Conservation (phyloP, 805 yeast genomes). For the Yamadazyma tumulicola region DNA sequence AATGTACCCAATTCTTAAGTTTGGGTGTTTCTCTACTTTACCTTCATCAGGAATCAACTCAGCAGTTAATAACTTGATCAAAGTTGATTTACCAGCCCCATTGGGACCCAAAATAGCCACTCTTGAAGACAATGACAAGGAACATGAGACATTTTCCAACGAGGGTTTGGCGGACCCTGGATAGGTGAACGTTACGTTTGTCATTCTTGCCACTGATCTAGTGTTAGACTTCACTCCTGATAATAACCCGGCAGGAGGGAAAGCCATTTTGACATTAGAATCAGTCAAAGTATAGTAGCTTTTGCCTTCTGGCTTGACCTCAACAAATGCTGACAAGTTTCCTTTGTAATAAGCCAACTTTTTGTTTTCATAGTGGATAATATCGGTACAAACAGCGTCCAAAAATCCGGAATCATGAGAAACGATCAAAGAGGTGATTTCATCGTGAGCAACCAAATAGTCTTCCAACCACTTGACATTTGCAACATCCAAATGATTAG, state of each 20-base stretch:
- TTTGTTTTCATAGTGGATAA: conserved; percentile 93
- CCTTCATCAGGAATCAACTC: conserved; percentile 86
- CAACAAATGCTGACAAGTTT: conserved; percentile 87
- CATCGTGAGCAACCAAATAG: conserved; percentile 74
- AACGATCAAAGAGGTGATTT: conserved; percentile 91
- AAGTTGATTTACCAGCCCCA: conserved; percentile 98
- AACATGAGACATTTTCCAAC: conserved; percentile 72
- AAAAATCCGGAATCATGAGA: conserved; percentile 97
- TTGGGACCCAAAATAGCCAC: conserved; percentile 96
- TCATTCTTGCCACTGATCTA: conserved; percentile 86
- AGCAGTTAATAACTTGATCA: conserved; percentile 89
- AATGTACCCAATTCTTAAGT: conserved; percentile 95
- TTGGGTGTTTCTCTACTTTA: conserved; percentile 95
- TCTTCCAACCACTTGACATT: conserved; percentile 94
- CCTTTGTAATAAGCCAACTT: conserved; percentile 95
- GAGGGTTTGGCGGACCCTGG: conserved; percentile 90
- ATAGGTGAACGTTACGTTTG: conserved; percentile 80
- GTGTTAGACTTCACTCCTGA: conserved; percentile 97
- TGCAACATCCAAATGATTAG: conserved; percentile 93
- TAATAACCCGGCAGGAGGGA: conserved; percentile 97
- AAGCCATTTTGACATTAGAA: conserved; percentile 90
- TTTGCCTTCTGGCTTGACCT: conserved; percentile 92
- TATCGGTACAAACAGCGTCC: conserved; percentile 94
- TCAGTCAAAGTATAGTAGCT: conserved; percentile 93
- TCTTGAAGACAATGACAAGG: conserved; percentile 92